Percentiles rank a stretch among this genome's conserved stretches.
phyloP scores from a whole-genome alignment of 805 yeast species.

The Torulaspora maleeae region DNA sequence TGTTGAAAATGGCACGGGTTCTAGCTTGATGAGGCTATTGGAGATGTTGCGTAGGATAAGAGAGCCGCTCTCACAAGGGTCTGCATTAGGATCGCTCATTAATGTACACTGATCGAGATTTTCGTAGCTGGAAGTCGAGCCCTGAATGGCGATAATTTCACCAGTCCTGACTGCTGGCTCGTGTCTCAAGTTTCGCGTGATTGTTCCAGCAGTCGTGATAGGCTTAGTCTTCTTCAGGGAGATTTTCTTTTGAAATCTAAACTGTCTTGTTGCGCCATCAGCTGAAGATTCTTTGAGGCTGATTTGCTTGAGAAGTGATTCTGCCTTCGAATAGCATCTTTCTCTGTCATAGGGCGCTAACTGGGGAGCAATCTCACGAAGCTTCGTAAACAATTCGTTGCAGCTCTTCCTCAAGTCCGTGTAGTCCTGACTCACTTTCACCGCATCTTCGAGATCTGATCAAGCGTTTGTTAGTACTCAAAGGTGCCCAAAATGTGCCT shows the following conservation, averaged over 20 bases:
- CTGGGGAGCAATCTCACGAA: slow-evolving; percentile 12
- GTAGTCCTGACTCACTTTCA: slow-evolving; percentile 3
- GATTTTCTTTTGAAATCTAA: slow-evolving; percentile 8
- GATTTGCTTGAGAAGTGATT: slow-evolving; percentile 14
- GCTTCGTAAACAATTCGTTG: slow-evolving; percentile 9
- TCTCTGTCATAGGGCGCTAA: slow-evolving; percentile 22
- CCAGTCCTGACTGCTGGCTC: background rate
- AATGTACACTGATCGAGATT: slow-evolving; percentile 16
- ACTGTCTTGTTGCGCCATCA: background rate
- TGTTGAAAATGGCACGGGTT: slow-evolving; percentile 16
- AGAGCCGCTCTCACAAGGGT: slow-evolving; percentile 14
- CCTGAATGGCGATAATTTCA: background rate
- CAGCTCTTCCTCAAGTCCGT: slow-evolving; percentile 10
- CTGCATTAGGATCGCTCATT: background rate
- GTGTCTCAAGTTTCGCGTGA: background rate
- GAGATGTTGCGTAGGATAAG: slow-evolving; percentile 17
- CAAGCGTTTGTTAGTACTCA: background rate
- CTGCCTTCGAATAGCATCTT: slow-evolving; percentile 15
- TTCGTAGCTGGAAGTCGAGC: slow-evolving; percentile 11
- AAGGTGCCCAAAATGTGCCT: background rate
- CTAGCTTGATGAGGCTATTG: slow-evolving; percentile 14
- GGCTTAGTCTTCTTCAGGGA: background rate
- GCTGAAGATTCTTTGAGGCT: slow-evolving; percentile 4
- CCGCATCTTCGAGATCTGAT: slow-evolving; percentile 4
- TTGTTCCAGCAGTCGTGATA: background rate